A percentile compares a stretch with the other conserved stretches of the same genome.
phyloP scores from a whole-genome alignment of 2,329 filamentous ascomycete genomes.

The Diaporthe nobilis region DNA sequence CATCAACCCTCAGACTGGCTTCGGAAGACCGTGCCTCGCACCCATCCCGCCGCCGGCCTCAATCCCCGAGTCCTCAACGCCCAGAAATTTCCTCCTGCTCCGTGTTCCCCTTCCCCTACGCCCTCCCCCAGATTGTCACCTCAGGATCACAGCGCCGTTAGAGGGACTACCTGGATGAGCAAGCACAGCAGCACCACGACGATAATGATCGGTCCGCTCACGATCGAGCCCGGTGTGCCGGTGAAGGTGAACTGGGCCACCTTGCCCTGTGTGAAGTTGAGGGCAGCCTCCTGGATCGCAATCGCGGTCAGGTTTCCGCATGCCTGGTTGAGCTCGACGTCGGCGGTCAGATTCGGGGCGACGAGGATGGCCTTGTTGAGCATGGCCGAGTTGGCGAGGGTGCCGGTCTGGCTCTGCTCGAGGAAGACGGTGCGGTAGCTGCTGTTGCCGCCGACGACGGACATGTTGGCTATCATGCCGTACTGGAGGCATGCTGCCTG shows the following conservation, averaged over 20 bases:
- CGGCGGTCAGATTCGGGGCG: slow-evolving; percentile 54
- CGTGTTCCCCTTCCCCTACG: no score
- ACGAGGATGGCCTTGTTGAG: slow-evolving; percentile 57
- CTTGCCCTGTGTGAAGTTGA: slow-evolving; percentile 59
- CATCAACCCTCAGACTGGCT: not conserved
- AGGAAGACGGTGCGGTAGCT: slow-evolving; percentile 62
- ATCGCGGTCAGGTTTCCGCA: slow-evolving; percentile 62
- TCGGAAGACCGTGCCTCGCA: slow-evolving; percentile 6
- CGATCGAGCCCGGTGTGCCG: slow-evolving; percentile 8
- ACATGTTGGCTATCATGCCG: slow-evolving; percentile 61
- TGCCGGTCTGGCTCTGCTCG: slow-evolving; percentile 58
- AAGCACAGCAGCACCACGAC: slow-evolving; percentile 16
- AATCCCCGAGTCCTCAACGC: not conserved
- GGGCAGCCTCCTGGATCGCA: slow-evolving; percentile 58
- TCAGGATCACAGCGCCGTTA: slow-evolving; percentile 18
- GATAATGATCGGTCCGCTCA: slow-evolving; percentile 23
- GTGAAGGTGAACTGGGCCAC: slow-evolving; percentile 51
- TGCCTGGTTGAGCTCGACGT: slow-evolving; percentile 56
- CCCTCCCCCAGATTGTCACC: not conserved
- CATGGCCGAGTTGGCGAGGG: slow-evolving; percentile 54
- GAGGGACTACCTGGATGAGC: not conserved
- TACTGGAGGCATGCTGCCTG: slow-evolving; percentile 57
- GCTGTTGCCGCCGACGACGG: slow-evolving; percentile 60
- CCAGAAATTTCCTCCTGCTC: not conserved
- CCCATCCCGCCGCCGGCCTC: not conserved